Evolutionary conservation across 1,139 yeast species (phyloP).

Genomic region (Scheffersomyces segobiensis): DNA sequence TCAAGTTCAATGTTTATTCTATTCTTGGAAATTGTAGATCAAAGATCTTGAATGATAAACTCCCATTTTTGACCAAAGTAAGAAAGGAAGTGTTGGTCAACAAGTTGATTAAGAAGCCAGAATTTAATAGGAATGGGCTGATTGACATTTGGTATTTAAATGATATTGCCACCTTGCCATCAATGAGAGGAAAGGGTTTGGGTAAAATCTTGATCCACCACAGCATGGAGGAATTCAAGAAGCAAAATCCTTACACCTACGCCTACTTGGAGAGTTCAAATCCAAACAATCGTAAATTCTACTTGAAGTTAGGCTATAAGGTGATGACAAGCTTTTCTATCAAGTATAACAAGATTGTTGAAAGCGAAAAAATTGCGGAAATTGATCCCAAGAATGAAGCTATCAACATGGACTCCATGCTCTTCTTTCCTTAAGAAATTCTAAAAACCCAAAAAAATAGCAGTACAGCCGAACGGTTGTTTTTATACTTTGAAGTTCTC

Average conservation of each 20-base stretch:
- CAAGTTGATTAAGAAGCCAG: constrained; percentile 13
- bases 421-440: constrained; percentile 12
- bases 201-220: constrained; percentile 36
- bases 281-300: constrained; percentile 50
- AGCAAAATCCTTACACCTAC: constrained; percentile 9
- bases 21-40: constrained; percentile 37
- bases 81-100: constrained; percentile 26
- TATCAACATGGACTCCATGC: constrained; percentile 43
- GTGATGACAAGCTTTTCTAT: constrained; percentile 46
- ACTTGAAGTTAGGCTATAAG: constrained; percentile 49
- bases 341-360: constrained; percentile 25
- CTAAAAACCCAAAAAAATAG: not conserved
- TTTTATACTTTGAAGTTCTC: not conserved
- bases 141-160: constrained; percentile 38
- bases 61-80: constrained; percentile 34
- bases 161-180: constrained; percentile 41
- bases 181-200: constrained; percentile 42
- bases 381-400: constrained; percentile 23
- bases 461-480: not conserved
- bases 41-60: constrained; percentile 34
- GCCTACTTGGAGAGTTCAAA: constrained; percentile 52
- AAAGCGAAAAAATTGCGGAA: constrained; percentile 17
- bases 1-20: constrained; percentile 37
- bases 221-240: constrained; percentile 15
- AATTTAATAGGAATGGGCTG: constrained; percentile 2